Evolutionary conservation across 148 eudicot genomes (phyloP), one percentile per base, ranked within the genome.

Genomic region (Selenicereus undatus): DNA sequence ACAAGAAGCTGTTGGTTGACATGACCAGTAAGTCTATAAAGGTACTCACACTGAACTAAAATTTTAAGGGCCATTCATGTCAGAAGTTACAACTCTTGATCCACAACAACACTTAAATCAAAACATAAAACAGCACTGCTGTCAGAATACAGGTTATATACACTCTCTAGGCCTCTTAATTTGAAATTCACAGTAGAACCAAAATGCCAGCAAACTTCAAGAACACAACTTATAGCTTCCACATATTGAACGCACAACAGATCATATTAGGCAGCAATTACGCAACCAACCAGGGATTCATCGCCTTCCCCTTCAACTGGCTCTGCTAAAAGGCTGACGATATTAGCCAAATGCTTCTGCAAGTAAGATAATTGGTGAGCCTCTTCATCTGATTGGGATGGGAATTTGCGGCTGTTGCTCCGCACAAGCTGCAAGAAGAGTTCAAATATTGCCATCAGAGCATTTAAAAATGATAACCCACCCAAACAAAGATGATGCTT

Each of bases 341-440:
- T 91, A 83, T 92, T 96, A 76, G 94, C 90, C 86, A 96, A 73
- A 82, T 96, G 98, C 85, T 96, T 96, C 79, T 93, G 99, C 83
- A 96, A 84, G 81, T 96, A 96, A 24, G 99, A 93, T 81, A 96
- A 85, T 79, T 93, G 99, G 85, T 96, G 99, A 79, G 97, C 92
- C 91, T 96, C 99, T 84, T 96, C 99, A 81, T 96, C 99, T 50
- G 94, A 90, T 89, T 93, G 99, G 35, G 99, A 96, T 45, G 99
- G 99, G 86, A 89, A 90, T 74, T 89, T 89, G 71, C 99, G 97
- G 77, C 93, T 92, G 78, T 96, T 96, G 88, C 98, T 93, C 77
- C 99, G 97, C 30, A 84, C 99, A 85, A 93, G 94, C 99, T 96
- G 93, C 85, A 88, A 77, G 42, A 56, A 71, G 48, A 81, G 52